These are phyloP conservation scores for Colletotrichum gigasporum DNA, from an alignment of 2,329 filamentous ascomycete genomes.

Conservation along the genomic window DNA sequence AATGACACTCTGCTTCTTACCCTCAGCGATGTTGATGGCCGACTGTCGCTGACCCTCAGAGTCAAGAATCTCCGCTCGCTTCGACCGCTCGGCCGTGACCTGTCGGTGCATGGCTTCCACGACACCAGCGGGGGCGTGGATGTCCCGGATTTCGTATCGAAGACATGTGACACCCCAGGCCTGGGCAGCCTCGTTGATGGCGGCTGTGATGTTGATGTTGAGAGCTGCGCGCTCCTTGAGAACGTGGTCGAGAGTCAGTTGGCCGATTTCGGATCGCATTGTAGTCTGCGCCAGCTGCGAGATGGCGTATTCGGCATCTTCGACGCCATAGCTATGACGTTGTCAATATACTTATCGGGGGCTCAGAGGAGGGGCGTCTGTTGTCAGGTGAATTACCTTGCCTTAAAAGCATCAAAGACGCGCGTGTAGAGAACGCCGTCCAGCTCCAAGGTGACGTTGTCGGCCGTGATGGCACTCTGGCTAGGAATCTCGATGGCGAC, in stretches of 20 bases:
- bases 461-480: slow-evolving; percentile 96
- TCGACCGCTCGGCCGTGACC: slow-evolving; percentile 95
- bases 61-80: slow-evolving; percentile 96
- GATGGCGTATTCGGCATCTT: slow-evolving; percentile 98
- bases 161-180: slow-evolving; percentile 97
- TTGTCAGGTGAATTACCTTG: slow-evolving; percentile 67
- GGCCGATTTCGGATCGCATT: slow-evolving; percentile 98
- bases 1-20: slow-evolving; percentile 96
- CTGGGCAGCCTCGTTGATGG: slow-evolving; percentile 97
- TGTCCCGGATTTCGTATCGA: slow-evolving; percentile 97
- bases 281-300: slow-evolving; percentile 97
- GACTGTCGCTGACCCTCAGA: slow-evolving; percentile 96
- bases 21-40: slow-evolving; percentile 98
- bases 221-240: slow-evolving; percentile 95
- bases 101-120: slow-evolving; percentile 98
- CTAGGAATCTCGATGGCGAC: slow-evolving; percentile 95
- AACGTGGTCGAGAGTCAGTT: slow-evolving; percentile 95
- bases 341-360: background rate
- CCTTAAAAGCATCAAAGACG: slow-evolving; percentile 98
- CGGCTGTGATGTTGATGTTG: slow-evolving; percentile 98
- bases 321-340: slow-evolving; percentile 84
- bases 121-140: slow-evolving; percentile 92
- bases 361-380: background rate
- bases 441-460: slow-evolving; percentile 96
- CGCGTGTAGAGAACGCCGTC: slow-evolving; percentile 96